phyloP scores from a whole-genome alignment of 176 grass and related monocot species.

The Aegilops umbellulata region DNA sequence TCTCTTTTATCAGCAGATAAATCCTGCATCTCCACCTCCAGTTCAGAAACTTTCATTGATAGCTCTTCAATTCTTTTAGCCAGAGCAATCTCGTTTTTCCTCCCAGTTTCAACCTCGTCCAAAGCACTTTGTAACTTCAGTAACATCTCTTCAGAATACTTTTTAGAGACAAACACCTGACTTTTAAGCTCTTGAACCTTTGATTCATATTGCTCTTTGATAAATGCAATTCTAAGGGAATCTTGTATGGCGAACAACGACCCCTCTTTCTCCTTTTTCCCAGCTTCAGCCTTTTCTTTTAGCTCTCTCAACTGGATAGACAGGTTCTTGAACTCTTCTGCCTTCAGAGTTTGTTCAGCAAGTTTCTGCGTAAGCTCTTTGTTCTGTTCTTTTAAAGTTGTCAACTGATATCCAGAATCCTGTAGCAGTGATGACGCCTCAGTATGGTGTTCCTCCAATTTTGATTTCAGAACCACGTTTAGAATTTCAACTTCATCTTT shows the following conservation, averaged over 20 bases:
- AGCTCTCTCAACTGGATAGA: constrained; percentile 83
- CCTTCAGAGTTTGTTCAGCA: constrained; percentile 80
- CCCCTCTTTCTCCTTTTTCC: constrained; percentile 77
- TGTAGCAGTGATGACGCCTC: constrained; percentile 53
- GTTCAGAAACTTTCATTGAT: constrained; percentile 74
- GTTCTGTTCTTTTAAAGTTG: constrained; percentile 65
- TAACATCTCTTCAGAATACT: constrained; percentile 98
- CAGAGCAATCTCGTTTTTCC: constrained; percentile 88
- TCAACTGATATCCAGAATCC: constrained; percentile 52
- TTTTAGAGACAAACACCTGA: constrained; percentile 73
- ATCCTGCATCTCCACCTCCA: constrained; percentile 73
- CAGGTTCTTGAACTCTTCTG: constrained; percentile 89
- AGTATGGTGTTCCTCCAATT: constrained; percentile 69
- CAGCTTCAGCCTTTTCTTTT: constrained; percentile 84
- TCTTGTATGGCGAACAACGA: constrained; percentile 72
- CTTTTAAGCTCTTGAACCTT: constrained; percentile 95
- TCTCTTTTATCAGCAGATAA: constrained; percentile 81
- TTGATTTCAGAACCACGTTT: constrained; percentile 73
- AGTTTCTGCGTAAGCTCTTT: constrained; percentile 73
- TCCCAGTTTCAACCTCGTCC: constrained; percentile 85
- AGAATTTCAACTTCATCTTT: constrained; percentile 72
- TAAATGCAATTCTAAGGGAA: constrained; percentile 96
- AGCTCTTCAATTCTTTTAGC: constrained; percentile 91
- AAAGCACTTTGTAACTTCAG: constrained; percentile 90
- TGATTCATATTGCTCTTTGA: constrained; percentile 95